phyloP scores from a whole-genome alignment of 169 alveolate genomes.

The Plasmodium malariae region DNA sequence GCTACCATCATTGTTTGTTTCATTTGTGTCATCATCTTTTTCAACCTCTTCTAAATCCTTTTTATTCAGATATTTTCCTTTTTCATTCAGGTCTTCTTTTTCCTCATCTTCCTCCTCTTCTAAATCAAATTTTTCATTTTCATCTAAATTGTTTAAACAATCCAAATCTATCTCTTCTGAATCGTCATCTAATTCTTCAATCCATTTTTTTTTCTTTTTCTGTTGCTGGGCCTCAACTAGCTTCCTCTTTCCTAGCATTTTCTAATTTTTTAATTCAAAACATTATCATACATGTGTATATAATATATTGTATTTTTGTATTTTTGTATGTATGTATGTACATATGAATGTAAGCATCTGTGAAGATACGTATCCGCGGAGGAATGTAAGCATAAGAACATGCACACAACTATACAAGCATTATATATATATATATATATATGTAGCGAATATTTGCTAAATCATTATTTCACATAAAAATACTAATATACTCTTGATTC shows the following conservation, averaged over 20 bases:
- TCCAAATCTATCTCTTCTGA: slow-evolving; percentile 74
- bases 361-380: not conserved
- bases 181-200: slow-evolving; percentile 72
- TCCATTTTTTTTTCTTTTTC: slow-evolving; percentile 75
- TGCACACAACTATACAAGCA: not conserved
- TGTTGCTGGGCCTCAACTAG: slow-evolving; percentile 22
- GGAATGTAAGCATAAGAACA: not conserved
- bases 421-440: slow-evolving; percentile 9
- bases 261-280: slow-evolving; percentile 31
- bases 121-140: slow-evolving; percentile 13
- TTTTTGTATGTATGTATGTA: not conserved
- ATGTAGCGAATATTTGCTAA: not conserved
- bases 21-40: slow-evolving; percentile 16
- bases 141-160: slow-evolving; percentile 44
- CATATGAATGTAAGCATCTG: not conserved
- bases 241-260: slow-evolving; percentile 72
- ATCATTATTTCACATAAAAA: slow-evolving; percentile 20
- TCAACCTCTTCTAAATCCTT: not conserved
- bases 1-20: not conserved
- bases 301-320: not conserved
- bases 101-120: slow-evolving; percentile 23
- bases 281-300: slow-evolving; percentile 26
- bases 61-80: not conserved
- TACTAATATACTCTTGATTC: not conserved
- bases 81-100: slow-evolving; percentile 16